Percentiles rank a stretch among this genome's conserved stretches.
phyloP scores from a whole-genome alignment of 2,329 filamentous ascomycete genomes.

The Septoria petroselini region DNA sequence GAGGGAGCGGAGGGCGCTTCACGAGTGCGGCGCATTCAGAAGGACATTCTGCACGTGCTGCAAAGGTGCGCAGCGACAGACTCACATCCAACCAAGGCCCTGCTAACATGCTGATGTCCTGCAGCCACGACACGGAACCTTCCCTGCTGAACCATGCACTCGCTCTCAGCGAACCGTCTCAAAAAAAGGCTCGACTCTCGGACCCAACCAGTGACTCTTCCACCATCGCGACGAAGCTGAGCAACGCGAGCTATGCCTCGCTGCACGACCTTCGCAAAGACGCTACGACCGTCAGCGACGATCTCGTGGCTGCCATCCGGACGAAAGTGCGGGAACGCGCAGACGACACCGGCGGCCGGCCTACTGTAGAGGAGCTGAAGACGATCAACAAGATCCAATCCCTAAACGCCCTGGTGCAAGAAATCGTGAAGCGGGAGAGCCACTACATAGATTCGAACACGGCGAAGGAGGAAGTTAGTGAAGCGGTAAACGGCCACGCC shows the following conservation, averaged over 20 bases:
- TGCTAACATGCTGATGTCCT: constrained; percentile 20
- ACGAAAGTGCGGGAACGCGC: constrained; percentile 29
- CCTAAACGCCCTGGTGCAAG: constrained; percentile 31
- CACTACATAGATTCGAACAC: constrained; percentile 17
- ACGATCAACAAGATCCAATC: constrained; percentile 35
- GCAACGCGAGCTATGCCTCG: constrained; percentile 41
- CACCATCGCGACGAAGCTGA: constrained; percentile 42
- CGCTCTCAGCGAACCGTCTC: constrained; percentile 42
- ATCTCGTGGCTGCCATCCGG: constrained; percentile 39
- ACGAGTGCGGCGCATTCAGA: constrained; percentile 35
- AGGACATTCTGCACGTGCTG: constrained; percentile 44
- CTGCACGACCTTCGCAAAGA: constrained; percentile 46
- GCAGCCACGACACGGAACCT: constrained; percentile 43
- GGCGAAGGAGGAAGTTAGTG: constrained; percentile 22
- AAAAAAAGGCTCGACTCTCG: constrained; percentile 47
- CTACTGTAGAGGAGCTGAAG: constrained; percentile 40
- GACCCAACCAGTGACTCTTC: constrained; percentile 32
- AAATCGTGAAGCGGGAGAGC: constrained; percentile 33
- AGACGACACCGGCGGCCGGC: constrained; percentile 24
- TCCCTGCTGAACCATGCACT: constrained; percentile 46
- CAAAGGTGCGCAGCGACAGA: constrained; percentile 38
- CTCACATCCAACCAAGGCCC: not conserved
- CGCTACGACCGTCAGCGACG: constrained; percentile 41
- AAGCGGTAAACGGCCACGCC: not conserved
- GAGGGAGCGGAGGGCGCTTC: constrained; percentile 35